Conservation (phyloP, 2,329 filamentous ascomycete species). For the Colletotrichum simmondsii region DNA sequence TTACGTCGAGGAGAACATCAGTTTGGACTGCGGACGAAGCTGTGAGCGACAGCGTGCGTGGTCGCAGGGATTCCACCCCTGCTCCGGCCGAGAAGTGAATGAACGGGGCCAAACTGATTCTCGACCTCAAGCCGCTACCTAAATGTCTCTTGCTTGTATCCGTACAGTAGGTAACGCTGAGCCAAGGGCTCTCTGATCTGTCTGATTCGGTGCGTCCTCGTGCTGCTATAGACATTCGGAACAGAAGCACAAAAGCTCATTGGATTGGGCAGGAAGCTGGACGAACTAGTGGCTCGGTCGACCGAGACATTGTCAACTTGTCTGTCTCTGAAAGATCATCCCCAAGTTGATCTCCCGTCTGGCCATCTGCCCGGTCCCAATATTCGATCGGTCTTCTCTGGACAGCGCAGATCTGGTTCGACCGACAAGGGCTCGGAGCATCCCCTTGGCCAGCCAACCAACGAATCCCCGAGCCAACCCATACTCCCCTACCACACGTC, state of each 20-base stretch:
- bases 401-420: not conserved
- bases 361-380: not conserved
- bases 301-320: slow-evolving; percentile 26
- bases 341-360: not conserved
- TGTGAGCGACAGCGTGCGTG: not conserved
- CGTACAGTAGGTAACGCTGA: not conserved
- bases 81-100: slow-evolving; percentile 23
- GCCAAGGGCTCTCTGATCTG: not conserved
- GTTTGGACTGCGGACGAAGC: not conserved
- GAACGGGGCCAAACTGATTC: not conserved
- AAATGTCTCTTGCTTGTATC: not conserved
- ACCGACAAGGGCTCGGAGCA: not conserved
- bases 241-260: not conserved
- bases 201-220: not conserved
- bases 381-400: not conserved
- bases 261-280: not conserved
- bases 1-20: not conserved
- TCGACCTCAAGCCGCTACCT: not conserved
- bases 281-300: slow-evolving; percentile 9
- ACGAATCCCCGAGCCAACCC: not conserved
- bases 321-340: not conserved
- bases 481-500: not conserved
- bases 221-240: not conserved
- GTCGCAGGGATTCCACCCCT: slow-evolving; percentile 16
- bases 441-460: not conserved